phyloP scores from a whole-genome alignment of 2,329 filamentous ascomycete genomes.

The Colletotrichum gigasporum region DNA sequence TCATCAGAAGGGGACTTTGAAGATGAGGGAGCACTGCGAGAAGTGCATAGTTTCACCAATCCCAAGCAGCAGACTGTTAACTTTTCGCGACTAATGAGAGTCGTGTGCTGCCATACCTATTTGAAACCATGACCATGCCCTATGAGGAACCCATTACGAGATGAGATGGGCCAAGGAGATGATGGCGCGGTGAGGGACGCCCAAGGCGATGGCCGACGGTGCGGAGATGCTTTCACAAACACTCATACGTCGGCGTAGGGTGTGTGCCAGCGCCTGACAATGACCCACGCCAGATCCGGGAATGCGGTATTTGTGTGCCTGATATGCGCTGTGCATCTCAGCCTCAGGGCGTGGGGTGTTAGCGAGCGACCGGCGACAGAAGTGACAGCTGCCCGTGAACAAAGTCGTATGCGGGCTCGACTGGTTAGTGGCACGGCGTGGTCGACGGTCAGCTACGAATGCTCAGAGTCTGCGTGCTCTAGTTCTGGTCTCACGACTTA shows the following conservation, averaged over 20 bases:
- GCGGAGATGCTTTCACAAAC: not conserved
- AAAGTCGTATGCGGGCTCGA: not conserved
- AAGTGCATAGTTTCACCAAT: not conserved
- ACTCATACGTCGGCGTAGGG: not conserved
- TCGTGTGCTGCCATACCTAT: conserved; percentile 14
- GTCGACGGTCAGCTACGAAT: not conserved
- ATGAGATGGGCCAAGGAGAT: conserved; percentile 10
- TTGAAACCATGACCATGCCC: conserved; percentile 2
- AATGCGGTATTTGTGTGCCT: conserved; percentile 24
- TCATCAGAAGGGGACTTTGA: not conserved
- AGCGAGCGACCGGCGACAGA: not conserved
- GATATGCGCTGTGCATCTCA: conserved; percentile 13
- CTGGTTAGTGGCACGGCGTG: not conserved
- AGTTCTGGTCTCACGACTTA: not conserved
- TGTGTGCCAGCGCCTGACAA: not conserved
- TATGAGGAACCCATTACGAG: conserved; percentile 25
- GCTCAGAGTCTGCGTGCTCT: not conserved
- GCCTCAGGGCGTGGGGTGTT: conserved; percentile 27
- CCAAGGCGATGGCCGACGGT: not conserved
- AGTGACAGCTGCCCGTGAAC: not conserved
- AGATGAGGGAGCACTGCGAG: not conserved
- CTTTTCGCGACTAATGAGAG: not conserved
- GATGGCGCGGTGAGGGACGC: not conserved
- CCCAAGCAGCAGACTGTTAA: not conserved
- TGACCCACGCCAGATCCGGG: conserved; percentile 9